Base-by-base conservation (phyloP, 345 rosid species). In the Hibiscus mutabilis region DNA sequence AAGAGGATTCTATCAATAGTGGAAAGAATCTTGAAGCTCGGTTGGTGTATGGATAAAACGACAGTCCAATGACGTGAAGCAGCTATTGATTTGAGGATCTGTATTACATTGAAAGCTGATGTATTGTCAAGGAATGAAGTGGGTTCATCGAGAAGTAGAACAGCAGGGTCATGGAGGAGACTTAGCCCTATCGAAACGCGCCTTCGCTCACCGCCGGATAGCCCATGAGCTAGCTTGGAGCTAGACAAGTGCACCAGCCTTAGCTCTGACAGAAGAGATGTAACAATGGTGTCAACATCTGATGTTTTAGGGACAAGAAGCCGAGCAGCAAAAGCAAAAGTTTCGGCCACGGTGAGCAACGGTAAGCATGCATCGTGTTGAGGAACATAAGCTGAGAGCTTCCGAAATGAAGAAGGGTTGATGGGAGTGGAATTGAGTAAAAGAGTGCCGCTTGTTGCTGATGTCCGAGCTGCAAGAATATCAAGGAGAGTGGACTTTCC, bases 401-500 rank as follows among this genome's bases (percentile, higher is more conserved):
- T 94, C 9, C 97, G 92, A 64, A 83, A 94, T 12, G 90, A 78
- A 10, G 98, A 94, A 13, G 91, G 88, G 73, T 87, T 88, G 69
- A 94, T 78, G 2, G 95, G 93, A 56, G 83, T 49, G 29, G 91
- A 85, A 78, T 91, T 89, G 71, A 94, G 86, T 27, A 86, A 81
- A 71, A 94, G 81, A 27, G 81, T 66, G 51, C 98, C 98, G 9
- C 68, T 70, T n/a, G 96, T 79, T 3, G 98, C 91, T 4, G 97
- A 84, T 15, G 88, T 90, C 68, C 90, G 81, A 9, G 97, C 85
- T 2, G 98, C 96, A 19, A 94, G 82, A 57, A 94, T 94, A 79
- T 94, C 98, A 3, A 94, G 95, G 29, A 94, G 95, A 29, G 98
- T 89, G 49, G 98, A 94, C 77, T 94, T 94, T 29, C 97, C 98